Conservation (phyloP, 495 filamentous ascomycete species). For the Astrocystis sublimbata region DNA sequence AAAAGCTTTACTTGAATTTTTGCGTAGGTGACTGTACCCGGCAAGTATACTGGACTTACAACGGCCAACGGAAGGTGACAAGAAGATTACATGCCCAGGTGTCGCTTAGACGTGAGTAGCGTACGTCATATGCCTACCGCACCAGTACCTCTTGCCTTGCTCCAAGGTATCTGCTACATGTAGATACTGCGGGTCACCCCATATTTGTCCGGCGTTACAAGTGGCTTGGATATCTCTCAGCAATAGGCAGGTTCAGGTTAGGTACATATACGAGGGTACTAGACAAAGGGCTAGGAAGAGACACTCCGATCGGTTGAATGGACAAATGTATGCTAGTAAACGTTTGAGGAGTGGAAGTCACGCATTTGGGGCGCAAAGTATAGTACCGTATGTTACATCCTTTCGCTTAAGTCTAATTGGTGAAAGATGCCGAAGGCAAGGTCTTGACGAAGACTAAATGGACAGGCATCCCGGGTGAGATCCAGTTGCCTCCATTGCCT, state of each 20-base stretch:
- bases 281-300: not conserved
- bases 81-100: not conserved
- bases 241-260: not conserved
- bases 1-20: not conserved
- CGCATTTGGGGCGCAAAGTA: not conserved
- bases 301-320: not conserved
- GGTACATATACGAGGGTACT: not conserved
- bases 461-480: not conserved
- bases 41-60: not conserved
- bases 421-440: not conserved
- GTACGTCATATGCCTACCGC: conserved; percentile 5
- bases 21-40: too few relatives aligned
- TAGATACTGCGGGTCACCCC: conserved; percentile 8
- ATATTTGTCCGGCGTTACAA: conserved; percentile 8
- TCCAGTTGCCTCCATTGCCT: not conserved
- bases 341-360: not conserved
- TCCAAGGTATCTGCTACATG: not conserved
- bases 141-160: not conserved
- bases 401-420: not conserved
- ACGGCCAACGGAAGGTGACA: not conserved
- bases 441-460: not conserved
- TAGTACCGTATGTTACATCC: not conserved
- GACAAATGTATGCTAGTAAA: not conserved
- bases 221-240: not conserved
- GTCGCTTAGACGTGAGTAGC: not conserved